phyloP scores from a whole-genome alignment of 2,329 filamentous ascomycete genomes.

The Colletotrichum simmondsii region DNA sequence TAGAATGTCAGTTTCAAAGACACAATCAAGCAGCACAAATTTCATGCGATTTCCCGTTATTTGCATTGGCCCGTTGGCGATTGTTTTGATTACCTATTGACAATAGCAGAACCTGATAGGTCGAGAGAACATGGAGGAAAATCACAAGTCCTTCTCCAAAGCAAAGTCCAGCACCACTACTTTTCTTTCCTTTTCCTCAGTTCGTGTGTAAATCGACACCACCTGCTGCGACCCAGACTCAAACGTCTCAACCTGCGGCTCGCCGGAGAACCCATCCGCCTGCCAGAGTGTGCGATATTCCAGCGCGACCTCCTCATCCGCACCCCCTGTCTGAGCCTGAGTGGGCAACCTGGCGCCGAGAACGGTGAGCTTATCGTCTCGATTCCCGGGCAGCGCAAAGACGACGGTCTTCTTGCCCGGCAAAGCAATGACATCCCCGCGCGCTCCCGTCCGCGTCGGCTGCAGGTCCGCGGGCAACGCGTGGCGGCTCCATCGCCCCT shows the following conservation, averaged over 20 bases:
- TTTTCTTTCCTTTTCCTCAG: slow-evolving; percentile 25
- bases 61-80: neutral
- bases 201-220: slow-evolving; percentile 27
- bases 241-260: slow-evolving; percentile 28
- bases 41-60: neutral
- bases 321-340: too few species aligned
- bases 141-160: slow-evolving; percentile 1
- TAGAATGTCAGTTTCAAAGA: neutral
- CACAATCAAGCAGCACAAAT: neutral
- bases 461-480: slow-evolving; percentile 8
- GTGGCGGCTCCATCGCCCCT: slow-evolving; percentile 13
- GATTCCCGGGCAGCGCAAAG: slow-evolving; percentile 28
- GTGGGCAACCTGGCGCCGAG: slow-evolving; percentile 9
- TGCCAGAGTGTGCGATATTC: slow-evolving; percentile 23
- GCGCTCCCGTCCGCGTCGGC: slow-evolving; percentile 26
- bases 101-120: too few species aligned
- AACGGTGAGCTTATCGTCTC: slow-evolving; percentile 21
- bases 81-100: neutral
- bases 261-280: slow-evolving; percentile 26
- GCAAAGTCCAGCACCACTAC: slow-evolving; percentile 30
- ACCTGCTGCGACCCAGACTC: slow-evolving; percentile 12
- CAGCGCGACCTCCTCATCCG: neutral
- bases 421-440: slow-evolving; percentile 22
- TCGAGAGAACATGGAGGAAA: neutral
- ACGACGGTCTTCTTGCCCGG: slow-evolving; percentile 8